These are phyloP conservation scores for Cladosporium sp. DNA, from an alignment of 2,329 filamentous ascomycete genomes.

Conservation along the genomic window DNA sequence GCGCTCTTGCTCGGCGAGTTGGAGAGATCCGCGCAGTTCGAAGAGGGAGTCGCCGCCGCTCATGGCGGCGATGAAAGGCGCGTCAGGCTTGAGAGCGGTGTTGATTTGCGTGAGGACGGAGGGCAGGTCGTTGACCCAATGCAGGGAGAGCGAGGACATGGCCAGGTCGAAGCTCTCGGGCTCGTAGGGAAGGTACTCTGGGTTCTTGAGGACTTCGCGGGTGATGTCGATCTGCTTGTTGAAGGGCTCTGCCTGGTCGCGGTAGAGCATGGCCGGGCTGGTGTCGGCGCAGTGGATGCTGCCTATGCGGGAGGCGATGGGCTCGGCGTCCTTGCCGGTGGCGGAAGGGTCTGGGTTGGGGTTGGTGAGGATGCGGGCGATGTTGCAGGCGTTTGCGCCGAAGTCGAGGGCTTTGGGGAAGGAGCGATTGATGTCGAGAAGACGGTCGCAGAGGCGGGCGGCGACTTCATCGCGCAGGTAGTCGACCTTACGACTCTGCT, in stretches of 20 bases:
- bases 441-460: conserved; percentile 75
- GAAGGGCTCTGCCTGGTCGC: conserved; percentile 74
- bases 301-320: conserved; percentile 70
- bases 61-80: conserved; percentile 93
- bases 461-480: conserved; percentile 95
- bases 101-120: conserved; percentile 83
- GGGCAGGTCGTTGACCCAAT: conserved; percentile 98
- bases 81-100: conserved; percentile 82
- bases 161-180: conserved; percentile 83
- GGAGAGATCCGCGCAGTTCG: conserved; percentile 88
- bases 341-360: conserved; percentile 66
- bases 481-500: conserved; percentile 77
- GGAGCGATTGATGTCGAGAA: conserved; percentile 88
- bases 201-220: conserved; percentile 72
- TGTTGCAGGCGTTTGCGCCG: conserved; percentile 93
- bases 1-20: conserved; percentile 87
- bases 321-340: conserved; percentile 60
- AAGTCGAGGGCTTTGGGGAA: conserved; percentile 87
- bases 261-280: conserved; percentile 74
- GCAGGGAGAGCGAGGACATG: conserved; percentile 82
- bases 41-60: conserved; percentile 92
- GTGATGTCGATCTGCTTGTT: conserved; percentile 72
- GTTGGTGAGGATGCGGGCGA: conserved; percentile 74
- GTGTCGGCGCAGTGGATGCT: conserved; percentile 81
- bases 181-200: conserved; percentile 75